Evolutionary conservation across 2,329 filamentous ascomycete species (phyloP).

Genomic region (Colletotrichum karsti): DNA sequence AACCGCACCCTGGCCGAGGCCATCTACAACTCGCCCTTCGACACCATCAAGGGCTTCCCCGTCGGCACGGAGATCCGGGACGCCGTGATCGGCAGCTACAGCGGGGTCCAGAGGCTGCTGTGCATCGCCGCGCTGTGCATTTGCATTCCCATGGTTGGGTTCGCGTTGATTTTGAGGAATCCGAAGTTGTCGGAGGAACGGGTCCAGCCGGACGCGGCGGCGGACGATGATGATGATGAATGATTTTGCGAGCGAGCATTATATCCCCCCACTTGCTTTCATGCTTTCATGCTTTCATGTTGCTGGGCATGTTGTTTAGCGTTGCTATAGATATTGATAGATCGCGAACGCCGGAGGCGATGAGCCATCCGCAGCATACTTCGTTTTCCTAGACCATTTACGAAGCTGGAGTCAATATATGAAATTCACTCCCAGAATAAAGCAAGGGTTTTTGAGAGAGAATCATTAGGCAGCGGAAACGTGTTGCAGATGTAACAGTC

Average conservation of each 20-base stretch:
- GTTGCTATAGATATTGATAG: neutral
- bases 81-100: conserved; percentile 31
- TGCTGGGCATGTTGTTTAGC: neutral
- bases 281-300: too few relatives aligned
- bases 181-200: conserved; percentile 28
- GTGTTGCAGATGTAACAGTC: too few relatives aligned
- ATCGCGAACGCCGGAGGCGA: neutral
- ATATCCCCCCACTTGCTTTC: neutral
- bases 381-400: too few relatives aligned
- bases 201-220: conserved; percentile 17
- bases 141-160: conserved; percentile 32
- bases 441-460: too few relatives aligned
- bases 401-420: too few relatives aligned
- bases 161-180: conserved; percentile 31
- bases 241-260: neutral
- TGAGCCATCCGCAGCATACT: neutral
- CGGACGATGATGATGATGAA: neutral
- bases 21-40: conserved; percentile 48
- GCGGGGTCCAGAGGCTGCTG: conserved; percentile 28
- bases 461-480: too few relatives aligned
- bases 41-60: conserved; percentile 41
- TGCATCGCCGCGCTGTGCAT: conserved; percentile 32
- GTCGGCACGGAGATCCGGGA: conserved; percentile 30
- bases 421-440: too few relatives aligned
- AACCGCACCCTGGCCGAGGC: conserved; percentile 43